Percentiles rank a stretch among this genome's conserved stretches.
Conservation (phyloP, 2,329 filamentous ascomycete species). For the Endocalyx cinctus region DNA sequence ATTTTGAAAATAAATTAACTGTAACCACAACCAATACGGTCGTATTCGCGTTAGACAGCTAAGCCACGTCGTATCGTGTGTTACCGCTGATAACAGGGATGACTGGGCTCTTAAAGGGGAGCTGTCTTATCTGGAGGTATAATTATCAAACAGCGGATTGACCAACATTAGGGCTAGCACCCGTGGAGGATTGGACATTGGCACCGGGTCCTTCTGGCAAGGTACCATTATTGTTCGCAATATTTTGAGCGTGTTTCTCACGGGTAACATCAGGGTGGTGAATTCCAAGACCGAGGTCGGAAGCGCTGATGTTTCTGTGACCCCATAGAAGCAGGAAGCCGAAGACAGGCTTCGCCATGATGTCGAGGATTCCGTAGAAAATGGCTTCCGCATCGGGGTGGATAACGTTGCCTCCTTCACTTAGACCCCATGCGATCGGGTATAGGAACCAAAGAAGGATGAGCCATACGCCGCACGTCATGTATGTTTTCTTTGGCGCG, state of each 20-base stretch:
- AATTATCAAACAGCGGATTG: no score
- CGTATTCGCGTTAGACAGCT: no score
- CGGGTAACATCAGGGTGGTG: slow-evolving; percentile 20
- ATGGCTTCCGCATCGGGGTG: slow-evolving; percentile 61
- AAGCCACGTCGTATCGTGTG: no score
- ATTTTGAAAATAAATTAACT: no score
- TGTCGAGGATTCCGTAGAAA: slow-evolving; percentile 64
- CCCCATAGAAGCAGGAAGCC: slow-evolving; percentile 57
- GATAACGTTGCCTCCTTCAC: slow-evolving; percentile 62
- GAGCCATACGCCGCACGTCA: slow-evolving; percentile 54
- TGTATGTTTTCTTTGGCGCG: slow-evolving; percentile 49
- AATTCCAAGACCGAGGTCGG: slow-evolving; percentile 47
- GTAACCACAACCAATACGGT: no score
- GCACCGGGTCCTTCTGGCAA: slow-evolving; percentile 13
- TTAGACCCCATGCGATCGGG: slow-evolving; percentile 59
- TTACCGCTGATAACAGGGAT: no score
- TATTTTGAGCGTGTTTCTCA: slow-evolving; percentile 17
- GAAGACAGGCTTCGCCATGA: slow-evolving; percentile 61
- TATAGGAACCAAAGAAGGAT: slow-evolving; percentile 60
- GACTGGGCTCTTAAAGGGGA: no score
- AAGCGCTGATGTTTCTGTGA: slow-evolving; percentile 57
- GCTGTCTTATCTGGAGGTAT: no score
- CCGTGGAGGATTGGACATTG: no score
- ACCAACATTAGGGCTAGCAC: no score
- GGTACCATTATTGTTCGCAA: slow-evolving; percentile 6